Base-by-base conservation (phyloP, 2,329 filamentous ascomycete species). In the Chrysosporium queenslandicum region DNA sequence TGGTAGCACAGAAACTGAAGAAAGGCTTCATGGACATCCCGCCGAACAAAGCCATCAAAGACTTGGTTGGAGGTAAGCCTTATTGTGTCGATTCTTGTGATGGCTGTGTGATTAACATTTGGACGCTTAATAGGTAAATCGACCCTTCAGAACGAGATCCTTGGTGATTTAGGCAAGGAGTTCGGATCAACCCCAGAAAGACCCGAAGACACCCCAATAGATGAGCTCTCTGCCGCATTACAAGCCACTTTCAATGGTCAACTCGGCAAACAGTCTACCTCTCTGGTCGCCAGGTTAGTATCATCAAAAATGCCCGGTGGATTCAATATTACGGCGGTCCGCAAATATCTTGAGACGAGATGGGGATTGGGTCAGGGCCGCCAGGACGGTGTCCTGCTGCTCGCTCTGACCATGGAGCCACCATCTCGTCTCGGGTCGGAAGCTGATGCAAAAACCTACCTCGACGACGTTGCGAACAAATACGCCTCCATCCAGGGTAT, bases 271-370 rank as follows among this genome's bases (percentile, higher is more conserved):
- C 90, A 96, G 62, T 94, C 92, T 0, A 85, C 87, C 50, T 94
- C 90, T 2, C 80, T 98, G 53, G 85, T 98, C 68, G 92, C 92
- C 46, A 85, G 92, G 61, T 77, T 98, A 67, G 92, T 98, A 40
- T 97, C 92, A 1, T 96, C 92, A 27, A 98, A 98, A 75, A 98
- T 98, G 92, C 92, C 92, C 45, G 92, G 91, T 74, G 92, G 92
- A 57, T 98, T 98, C 81, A 98, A 97, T 70, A 97, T 97, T 69
- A 97, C 91, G 64, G 79, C 88, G 11, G 87, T 94, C 43, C 82
- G 92, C 64, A 98, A 98, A 73, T 94, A 98, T 66, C 75, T 98
- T 41, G 91, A 96, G 74, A 88, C 86, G 14, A 81, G 88, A 69
- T 98, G 91, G 89, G 92, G 92, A 52, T 75, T 98, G 53, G 87